Conservation (phyloP, 2,329 filamentous ascomycete genomes). For the Hysterium pulicare region DNA sequence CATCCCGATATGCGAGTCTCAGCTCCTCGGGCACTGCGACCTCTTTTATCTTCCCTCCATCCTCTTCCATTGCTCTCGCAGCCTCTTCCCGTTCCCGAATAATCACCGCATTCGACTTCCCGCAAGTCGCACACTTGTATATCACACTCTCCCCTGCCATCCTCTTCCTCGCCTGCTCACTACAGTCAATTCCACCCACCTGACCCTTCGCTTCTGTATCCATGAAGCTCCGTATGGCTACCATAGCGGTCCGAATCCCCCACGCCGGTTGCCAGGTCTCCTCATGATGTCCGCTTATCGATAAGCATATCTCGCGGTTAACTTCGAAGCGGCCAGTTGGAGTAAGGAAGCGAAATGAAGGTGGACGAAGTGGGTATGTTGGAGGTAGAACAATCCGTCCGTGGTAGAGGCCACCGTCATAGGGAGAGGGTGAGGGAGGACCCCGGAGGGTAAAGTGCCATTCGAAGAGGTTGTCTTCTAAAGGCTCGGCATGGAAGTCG, state of each 20-base stretch:
- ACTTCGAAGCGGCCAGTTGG: constrained; percentile 91
- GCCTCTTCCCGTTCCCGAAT: constrained; percentile 66
- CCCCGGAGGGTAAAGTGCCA: constrained; percentile 99
- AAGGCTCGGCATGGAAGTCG: constrained; percentile 80
- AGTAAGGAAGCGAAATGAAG: constrained; percentile 92
- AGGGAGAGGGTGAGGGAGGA: constrained; percentile 73
- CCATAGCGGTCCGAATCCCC: constrained; percentile 86
- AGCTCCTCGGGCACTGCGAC: constrained; percentile 54
- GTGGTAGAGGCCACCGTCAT: constrained; percentile 83
- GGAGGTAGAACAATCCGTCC: constrained; percentile 89
- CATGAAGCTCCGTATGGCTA: constrained; percentile 83
- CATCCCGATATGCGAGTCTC: constrained; percentile 69
- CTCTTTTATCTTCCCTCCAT: constrained; percentile 40
- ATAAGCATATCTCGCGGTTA: constrained; percentile 94
- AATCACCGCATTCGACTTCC: constrained; percentile 68
- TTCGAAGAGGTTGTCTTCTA: constrained; percentile 89
- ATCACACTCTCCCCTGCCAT: constrained; percentile 64
- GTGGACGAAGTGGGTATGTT: constrained; percentile 85
- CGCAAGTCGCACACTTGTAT: constrained; percentile 71
- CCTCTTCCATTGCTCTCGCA: constrained; percentile 45
- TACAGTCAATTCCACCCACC: constrained; percentile 81
- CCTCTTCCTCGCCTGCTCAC: constrained; percentile 60
- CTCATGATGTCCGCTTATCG: constrained; percentile 91
- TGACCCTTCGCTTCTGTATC: constrained; percentile 84
- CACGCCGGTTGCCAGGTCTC: constrained; percentile 99